Evolutionary conservation across 306 rosid genomes (phyloP).

Genomic region (Neltuma alba): DNA sequence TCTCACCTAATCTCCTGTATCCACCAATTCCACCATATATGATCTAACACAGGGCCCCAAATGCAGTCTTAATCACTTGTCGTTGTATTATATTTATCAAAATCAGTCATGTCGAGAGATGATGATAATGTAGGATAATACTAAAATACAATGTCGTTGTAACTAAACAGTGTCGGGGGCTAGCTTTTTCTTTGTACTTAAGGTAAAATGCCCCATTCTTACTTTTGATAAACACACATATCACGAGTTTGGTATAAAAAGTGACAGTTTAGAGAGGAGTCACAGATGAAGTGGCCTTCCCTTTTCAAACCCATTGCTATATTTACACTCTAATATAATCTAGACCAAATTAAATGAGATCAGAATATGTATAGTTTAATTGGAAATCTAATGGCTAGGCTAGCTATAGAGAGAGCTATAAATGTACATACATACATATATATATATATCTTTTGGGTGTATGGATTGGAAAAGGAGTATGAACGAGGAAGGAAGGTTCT

Average conservation of each 20-base stretch:
- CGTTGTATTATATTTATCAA: neutral
- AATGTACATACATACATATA: no score
- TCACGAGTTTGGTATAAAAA: conserved; percentile 18
- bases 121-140: neutral
- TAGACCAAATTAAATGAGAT: conserved; percentile 30
- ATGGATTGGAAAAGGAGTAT: conserved; percentile 24
- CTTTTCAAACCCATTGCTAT: conserved; percentile 15
- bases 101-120: neutral
- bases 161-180: neutral
- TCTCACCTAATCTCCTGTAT: conserved; percentile 37
- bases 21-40: conserved; percentile 33
- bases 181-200: neutral
- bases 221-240: conserved; percentile 16
- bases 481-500: conserved; percentile 45
- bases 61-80: conserved; percentile 27
- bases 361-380: neutral
- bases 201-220: conserved; percentile 26
- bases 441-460: conserved; percentile 6
- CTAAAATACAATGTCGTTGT: neutral
- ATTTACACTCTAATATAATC: neutral
- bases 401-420: neutral
- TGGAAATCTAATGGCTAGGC: conserved; percentile 25
- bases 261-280: conserved; percentile 14
- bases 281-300: conserved; percentile 3
- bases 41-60: neutral